Evolutionary conservation across 2,329 filamentous ascomycete species (phyloP), one percentile per base, ranked within the genome.

Genomic region (Conoideocrella luteorostrata): DNA sequence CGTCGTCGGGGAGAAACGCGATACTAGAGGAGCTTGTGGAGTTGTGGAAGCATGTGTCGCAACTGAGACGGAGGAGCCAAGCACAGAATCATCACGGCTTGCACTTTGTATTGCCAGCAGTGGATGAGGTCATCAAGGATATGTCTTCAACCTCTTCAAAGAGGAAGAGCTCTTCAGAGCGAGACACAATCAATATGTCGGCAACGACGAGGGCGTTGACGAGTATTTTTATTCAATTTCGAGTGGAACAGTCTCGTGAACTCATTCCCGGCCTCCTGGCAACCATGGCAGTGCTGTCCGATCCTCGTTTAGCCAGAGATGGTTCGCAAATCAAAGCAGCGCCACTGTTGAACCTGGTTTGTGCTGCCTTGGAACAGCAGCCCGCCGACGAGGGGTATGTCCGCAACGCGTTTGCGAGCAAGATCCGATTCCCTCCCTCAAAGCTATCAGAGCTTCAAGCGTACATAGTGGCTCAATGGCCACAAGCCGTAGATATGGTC

Each of bases 31-130:
- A 66, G 47, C 51, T 67, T 4, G 30, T 65, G 23, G 53, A 54
- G 11, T 45, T 67, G 41, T 68, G 65, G 65, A 58, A 60, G 50
- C 61, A 65, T 44, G 46, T 66, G 12, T 64, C 65, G 2, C 59
- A 62, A 40, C 49, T 67, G 30, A 57, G 52, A 33, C 56, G 64
- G 10, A 46, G 40, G 5, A 55, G 56, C n/a, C 58, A 62, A 33
- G 24, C 44, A 6, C n/a, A 23, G 15, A 12, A 21, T 41, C 41
- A 10, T 5, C 34, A 51, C 12, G 38, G 42, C 1, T 43, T 54
- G 4, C 50, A 47, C 5, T 66, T 65, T 36, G 56, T 57, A 39
- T 44, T 67, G 26, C 61, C 64, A 7, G 52, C 52, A 5, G 32
- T 46, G 11, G 45, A 53, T 4, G 61, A 65, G 29, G 49, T 63